Base-by-base conservation (phyloP, 1,284 basidiomycete genomes). In the Tilletia horrida region DNA sequence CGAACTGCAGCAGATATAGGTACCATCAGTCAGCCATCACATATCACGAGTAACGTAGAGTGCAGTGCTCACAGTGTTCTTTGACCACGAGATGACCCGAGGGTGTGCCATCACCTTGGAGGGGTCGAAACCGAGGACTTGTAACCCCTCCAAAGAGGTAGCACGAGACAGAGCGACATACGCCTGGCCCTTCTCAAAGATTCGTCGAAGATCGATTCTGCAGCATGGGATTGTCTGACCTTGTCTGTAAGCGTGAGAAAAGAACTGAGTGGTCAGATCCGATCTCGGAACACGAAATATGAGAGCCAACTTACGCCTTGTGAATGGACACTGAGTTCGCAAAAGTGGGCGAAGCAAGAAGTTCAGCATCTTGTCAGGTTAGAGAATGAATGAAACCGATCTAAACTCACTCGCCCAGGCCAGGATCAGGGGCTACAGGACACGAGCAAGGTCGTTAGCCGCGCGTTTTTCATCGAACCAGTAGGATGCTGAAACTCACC, bases 81-180 rank as follows among this genome's bases (percentile, higher is more conserved):
- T 25, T 13, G 55, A 59, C 61, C 61, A 63, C 4, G 31, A 16
- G 61, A 63, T 47, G 42, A 63, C 61, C 14, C 40, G 35, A 11
- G 61, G 61, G 23, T 63, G 42, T 9, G 61, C 61, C 40, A 44
- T 44, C 27, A 64, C 63, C n/a, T 50, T 64, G 63, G 45, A 31
- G 11, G 76, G 64, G 55, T 71, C 64, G 82, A 98, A 98, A 48
- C 91, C 88, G 2, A 91, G 83, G 0, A 97, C 91, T 81, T 98
- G 93, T 25, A 98, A 85, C 0, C 93, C 92, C 9, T 94, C 89
- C 57, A 98, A 84, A 9, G 88, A 90, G 0, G 93, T 96, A 2
- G 96, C 96, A 42, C 96, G 91, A 25, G 93, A 96, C 18, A 98
- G 85, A 0, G 96, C 95, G 35, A 97, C 94, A 77, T 98, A 97